phyloP scores from a whole-genome alignment of 768 basidiomycete species.

The Solioccasus polychromus region DNA sequence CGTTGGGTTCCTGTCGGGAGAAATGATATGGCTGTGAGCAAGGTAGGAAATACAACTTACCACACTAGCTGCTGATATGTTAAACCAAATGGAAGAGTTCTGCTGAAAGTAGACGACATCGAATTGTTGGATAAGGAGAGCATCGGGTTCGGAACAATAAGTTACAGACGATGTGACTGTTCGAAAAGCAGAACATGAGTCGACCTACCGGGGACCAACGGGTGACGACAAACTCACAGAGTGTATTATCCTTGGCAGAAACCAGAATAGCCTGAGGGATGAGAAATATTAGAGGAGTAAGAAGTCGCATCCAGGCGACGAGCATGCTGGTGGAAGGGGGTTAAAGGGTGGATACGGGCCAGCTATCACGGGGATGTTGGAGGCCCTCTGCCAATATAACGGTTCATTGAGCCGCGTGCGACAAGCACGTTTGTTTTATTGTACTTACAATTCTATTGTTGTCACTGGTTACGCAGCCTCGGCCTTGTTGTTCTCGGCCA shows the following conservation, averaged over 20 bases:
- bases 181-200: not conserved
- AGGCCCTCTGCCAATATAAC: constrained; percentile 15
- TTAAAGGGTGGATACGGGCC: constrained; percentile 22
- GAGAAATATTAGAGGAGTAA: constrained; percentile 40
- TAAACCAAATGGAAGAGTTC: constrained; percentile 78
- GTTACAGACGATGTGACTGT: constrained; percentile 88
- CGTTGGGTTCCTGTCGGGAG: constrained; percentile 54
- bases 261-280: constrained; percentile 38
- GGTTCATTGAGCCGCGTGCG: constrained; percentile 30
- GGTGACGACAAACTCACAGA: constrained; percentile 50
- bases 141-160: constrained; percentile 79
- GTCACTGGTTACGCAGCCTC: constrained; percentile 17
- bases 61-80: constrained; percentile 83
- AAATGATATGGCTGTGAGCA: constrained; percentile 12
- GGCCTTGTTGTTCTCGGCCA: constrained; percentile 23
- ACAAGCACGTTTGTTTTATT: constrained; percentile 30
- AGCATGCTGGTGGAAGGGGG: constrained; percentile 43
- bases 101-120: constrained; percentile 66
- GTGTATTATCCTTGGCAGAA: constrained; percentile 48
- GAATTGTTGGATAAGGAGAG: constrained; percentile 75
- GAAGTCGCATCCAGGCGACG: constrained; percentile 77
- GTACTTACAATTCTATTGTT: constrained; percentile 33
- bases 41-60: constrained; percentile 45
- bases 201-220: not conserved
- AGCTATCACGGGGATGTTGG: constrained; percentile 25